Conservation (phyloP, 2,329 filamentous ascomycete genomes). For the Bipolaris zeicola region DNA sequence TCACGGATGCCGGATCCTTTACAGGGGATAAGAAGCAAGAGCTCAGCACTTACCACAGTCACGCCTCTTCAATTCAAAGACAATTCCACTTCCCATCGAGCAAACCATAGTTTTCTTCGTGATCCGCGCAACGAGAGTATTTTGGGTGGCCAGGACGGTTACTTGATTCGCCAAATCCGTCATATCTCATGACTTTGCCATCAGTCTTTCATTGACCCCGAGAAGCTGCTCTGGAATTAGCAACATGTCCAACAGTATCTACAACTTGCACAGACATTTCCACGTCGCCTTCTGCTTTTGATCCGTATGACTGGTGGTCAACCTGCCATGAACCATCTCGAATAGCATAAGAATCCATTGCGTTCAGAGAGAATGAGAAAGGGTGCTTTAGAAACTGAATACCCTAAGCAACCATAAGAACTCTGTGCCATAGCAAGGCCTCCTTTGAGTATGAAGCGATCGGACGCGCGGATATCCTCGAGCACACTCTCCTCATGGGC, state of each 20-base stretch:
- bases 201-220: neutral
- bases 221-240: neutral
- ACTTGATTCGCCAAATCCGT: neutral
- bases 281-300: neutral
- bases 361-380: too few species aligned
- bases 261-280: neutral
- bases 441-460: too few species aligned
- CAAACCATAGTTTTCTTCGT: neutral
- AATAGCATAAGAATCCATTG: too few species aligned
- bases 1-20: too few species aligned
- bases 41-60: neutral
- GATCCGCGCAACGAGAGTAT: neutral
- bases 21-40: neutral
- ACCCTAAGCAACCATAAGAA: too few species aligned
- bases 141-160: neutral
- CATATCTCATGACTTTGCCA: neutral
- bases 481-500: too few species aligned
- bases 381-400: too few species aligned
- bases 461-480: too few species aligned
- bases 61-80: neutral
- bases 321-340: neutral
- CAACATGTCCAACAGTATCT: neutral
- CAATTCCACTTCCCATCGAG: neutral
- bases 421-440: too few species aligned
- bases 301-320: neutral